Evolutionary conservation across 805 yeast genomes (phyloP).

Genomic region (Kazachstania kunashirensis): DNA sequence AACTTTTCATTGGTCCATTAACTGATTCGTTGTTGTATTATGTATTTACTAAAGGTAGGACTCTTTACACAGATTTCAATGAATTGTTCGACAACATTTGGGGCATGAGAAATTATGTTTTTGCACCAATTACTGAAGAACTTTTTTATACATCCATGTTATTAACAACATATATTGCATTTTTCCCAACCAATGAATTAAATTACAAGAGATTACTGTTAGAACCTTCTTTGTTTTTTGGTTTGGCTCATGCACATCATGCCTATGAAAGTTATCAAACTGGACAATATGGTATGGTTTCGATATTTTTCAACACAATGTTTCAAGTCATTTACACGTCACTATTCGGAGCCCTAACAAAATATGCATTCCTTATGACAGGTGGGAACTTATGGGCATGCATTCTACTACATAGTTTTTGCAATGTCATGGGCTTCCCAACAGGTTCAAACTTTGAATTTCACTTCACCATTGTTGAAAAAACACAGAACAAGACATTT

Average conservation of each 20-base stretch:
- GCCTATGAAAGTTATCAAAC: slow-evolving; percentile 19
- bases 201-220: slow-evolving; percentile 10
- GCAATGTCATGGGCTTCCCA: slow-evolving; percentile 30
- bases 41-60: slow-evolving; percentile 9
- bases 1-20: slow-evolving; percentile 23
- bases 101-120: slow-evolving; percentile 26
- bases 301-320: slow-evolving; percentile 14
- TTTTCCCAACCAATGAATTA: slow-evolving; percentile 6
- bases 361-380: slow-evolving; percentile 21
- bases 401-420: slow-evolving; percentile 21
- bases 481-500: not conserved
- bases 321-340: slow-evolving; percentile 26
- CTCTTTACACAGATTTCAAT: slow-evolving; percentile 7
- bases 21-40: slow-evolving; percentile 17
- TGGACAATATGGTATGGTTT: slow-evolving; percentile 10
- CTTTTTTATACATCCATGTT: slow-evolving; percentile 28
- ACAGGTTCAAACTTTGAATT: slow-evolving; percentile 14
- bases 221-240: slow-evolving; percentile 26
- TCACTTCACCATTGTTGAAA: slow-evolving; percentile 11
- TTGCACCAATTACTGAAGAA: slow-evolving; percentile 30
- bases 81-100: slow-evolving; percentile 21
- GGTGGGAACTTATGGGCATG: slow-evolving; percentile 27
- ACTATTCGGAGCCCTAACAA: slow-evolving; percentile 27
- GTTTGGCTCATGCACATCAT: slow-evolving; percentile 30
- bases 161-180: slow-evolving; percentile 12